Conservation (phyloP, 257 asterid species). For the Gentiana straminea region DNA sequence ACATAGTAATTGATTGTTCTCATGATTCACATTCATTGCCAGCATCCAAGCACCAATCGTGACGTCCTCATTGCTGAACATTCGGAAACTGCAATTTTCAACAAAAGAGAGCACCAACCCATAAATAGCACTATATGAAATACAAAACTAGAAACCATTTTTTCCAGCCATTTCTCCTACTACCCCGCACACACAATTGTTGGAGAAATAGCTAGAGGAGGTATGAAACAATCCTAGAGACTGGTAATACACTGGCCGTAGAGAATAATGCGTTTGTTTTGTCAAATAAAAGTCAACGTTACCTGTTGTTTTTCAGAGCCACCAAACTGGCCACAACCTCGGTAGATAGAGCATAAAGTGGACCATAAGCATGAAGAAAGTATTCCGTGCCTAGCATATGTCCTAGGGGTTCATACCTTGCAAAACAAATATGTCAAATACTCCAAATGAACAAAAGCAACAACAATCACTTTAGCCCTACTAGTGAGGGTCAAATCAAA, state of each 20-base stretch:
- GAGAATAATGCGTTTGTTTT: background rate
- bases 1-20: conserved; percentile 60
- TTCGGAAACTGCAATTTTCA: conserved; percentile 63
- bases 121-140: background rate
- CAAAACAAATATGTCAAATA: conserved; percentile 3
- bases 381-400: conserved; percentile 86
- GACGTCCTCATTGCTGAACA: conserved; percentile 98
- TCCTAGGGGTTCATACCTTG: conserved; percentile 89
- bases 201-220: no score
- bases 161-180: no score
- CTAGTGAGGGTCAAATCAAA: no score
- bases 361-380: conserved; percentile 95
- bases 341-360: conserved; percentile 91
- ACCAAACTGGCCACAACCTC: conserved; percentile 93
- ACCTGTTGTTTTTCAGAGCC: conserved; percentile 87
- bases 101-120: background rate
- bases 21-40: conserved; percentile 93
- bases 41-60: conserved; percentile 99
- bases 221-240: no score
- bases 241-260: no score
- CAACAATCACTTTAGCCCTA: no score
- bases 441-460: no score
- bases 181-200: no score
- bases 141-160: no score
- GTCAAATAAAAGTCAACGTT: conserved; percentile 23